Percentiles rank a stretch among this genome's conserved stretches.
Evolutionary conservation across 805 yeast genomes (phyloP).

Genomic region (Ogataea pignaliae): DNA sequence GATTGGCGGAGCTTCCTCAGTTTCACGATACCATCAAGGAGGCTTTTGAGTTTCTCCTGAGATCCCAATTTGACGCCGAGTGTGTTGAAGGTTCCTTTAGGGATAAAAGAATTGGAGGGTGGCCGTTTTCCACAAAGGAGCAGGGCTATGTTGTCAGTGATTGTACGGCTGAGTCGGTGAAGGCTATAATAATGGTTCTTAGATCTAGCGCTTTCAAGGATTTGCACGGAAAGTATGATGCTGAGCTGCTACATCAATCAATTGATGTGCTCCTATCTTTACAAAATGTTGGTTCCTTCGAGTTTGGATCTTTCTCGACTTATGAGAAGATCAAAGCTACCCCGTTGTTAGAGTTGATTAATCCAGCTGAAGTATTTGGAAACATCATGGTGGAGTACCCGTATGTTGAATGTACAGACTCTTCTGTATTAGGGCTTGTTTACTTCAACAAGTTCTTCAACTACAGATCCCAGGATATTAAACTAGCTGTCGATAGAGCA

Average conservation of each 20-base stretch:
- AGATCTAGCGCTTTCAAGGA: constrained; percentile 52
- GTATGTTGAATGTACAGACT: constrained; percentile 96
- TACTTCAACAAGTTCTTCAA: constrained; percentile 64
- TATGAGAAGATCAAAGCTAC: constrained; percentile 87
- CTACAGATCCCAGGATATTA: constrained; percentile 64
- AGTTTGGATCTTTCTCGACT: constrained; percentile 88
- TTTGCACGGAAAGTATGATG: constrained; percentile 36
- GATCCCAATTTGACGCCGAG: constrained; percentile 82
- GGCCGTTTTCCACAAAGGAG: constrained; percentile 94
- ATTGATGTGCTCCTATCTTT: constrained; percentile 71
- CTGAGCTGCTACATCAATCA: constrained; percentile 54
- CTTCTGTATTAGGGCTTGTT: constrained; percentile 83
- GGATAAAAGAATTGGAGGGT: constrained; percentile 81
- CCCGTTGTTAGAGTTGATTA: constrained; percentile 65
- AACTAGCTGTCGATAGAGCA: constrained; percentile 68
- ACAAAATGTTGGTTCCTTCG: constrained; percentile 76
- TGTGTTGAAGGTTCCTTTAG: constrained; percentile 75
- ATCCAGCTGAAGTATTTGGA: constrained; percentile 98
- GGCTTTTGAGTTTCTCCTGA: constrained; percentile 66
- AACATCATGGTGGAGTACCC: constrained; percentile 99
- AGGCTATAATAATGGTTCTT: constrained; percentile 89
- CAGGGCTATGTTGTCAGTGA: constrained; percentile 97
- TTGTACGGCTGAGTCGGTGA: constrained; percentile 93
- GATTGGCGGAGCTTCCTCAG: constrained; percentile 65
- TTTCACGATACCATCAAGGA: constrained; percentile 58